These are phyloP conservation scores for Podospora pseudocomata DNA, from an alignment of 495 filamentous ascomycete genomes.

Conservation along the genomic window DNA sequence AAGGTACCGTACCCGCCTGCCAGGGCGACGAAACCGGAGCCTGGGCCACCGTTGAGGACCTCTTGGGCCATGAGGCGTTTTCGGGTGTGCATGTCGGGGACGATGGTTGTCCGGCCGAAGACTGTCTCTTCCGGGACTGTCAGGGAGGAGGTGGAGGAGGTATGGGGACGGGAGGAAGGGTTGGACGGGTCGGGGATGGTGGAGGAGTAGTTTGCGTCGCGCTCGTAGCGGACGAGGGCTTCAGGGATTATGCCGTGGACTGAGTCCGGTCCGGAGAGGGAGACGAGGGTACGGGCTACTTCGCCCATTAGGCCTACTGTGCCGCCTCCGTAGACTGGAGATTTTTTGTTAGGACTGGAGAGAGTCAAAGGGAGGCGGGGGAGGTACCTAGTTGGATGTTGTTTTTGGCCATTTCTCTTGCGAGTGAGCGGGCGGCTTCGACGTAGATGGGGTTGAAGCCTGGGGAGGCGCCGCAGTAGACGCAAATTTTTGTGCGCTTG, in stretches of 20 bases:
- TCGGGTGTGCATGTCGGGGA: constrained; percentile 91
- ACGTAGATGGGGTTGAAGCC: constrained; percentile 67
- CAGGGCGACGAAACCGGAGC: constrained; percentile 85
- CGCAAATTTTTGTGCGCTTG: constrained; percentile 58
- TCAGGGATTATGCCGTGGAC: constrained; percentile 93
- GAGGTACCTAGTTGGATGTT: constrained; percentile 57
- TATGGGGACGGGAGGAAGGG: background rate
- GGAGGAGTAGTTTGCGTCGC: constrained; percentile 48
- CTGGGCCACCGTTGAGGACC: constrained; percentile 74
- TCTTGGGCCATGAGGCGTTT: constrained; percentile 89
- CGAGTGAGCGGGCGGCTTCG: constrained; percentile 75
- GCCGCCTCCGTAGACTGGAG: constrained; percentile 81
- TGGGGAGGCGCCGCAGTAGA: constrained; percentile 75
- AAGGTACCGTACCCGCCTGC: constrained; percentile 90
- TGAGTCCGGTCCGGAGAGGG: constrained; percentile 71
- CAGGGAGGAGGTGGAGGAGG: constrained; percentile 3
- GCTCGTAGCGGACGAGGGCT: constrained; percentile 79
- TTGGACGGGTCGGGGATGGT: constrained; percentile 28
- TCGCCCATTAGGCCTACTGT: constrained; percentile 95
- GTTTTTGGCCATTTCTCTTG: constrained; percentile 64
- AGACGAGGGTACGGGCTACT: constrained; percentile 79
- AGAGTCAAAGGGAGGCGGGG: too few species aligned
- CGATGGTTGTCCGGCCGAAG: constrained; percentile 81
- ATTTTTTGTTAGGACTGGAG: too few species aligned
- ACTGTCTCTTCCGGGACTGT: constrained; percentile 59